Conservation (phyloP, 1,284 basidiomycete species). For the Ganoderma leucocontextum region DNA sequence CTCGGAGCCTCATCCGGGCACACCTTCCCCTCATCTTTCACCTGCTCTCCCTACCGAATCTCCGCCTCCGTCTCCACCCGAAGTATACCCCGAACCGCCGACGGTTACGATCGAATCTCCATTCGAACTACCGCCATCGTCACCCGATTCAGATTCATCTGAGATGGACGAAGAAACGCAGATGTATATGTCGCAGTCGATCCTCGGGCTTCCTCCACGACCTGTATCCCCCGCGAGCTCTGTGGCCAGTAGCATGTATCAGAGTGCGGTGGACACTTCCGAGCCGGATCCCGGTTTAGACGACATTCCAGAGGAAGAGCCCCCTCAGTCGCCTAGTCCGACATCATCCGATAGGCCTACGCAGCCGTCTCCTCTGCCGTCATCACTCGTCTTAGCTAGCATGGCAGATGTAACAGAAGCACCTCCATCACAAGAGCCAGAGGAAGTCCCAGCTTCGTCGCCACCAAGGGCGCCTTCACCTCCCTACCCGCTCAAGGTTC, state of each 20-base stretch:
- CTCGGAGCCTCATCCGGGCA: neutral
- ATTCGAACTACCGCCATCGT: conserved; percentile 38
- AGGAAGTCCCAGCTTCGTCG: neutral
- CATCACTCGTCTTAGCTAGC: neutral
- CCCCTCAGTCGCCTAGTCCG: conserved; percentile 4
- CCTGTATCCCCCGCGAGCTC: conserved; percentile 54
- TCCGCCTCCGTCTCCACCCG: conserved; percentile 3
- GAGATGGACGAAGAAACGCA: conserved; percentile 71
- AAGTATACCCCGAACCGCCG: neutral
- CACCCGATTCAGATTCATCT: conserved; percentile 49
- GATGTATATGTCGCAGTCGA: conserved; percentile 78
- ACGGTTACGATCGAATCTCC: conserved; percentile 7
- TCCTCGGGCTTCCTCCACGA: conserved; percentile 59
- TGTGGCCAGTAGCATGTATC: conserved; percentile 61
- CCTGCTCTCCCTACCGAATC: conserved; percentile 6
- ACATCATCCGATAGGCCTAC: conserved; percentile 9
- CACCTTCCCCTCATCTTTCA: neutral
- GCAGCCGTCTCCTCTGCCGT: neutral
- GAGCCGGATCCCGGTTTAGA: conserved; percentile 25
- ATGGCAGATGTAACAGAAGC: neutral
- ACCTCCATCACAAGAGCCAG: neutral
- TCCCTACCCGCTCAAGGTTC: neutral
- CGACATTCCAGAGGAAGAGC: conserved; percentile 25
- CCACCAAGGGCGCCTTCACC: neutral
- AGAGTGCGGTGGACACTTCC: conserved; percentile 71